Evolutionary conservation across 2,329 filamentous ascomycete genomes (phyloP), one percentile per base, ranked within the genome.

Genomic region (Capronia coronata): DNA sequence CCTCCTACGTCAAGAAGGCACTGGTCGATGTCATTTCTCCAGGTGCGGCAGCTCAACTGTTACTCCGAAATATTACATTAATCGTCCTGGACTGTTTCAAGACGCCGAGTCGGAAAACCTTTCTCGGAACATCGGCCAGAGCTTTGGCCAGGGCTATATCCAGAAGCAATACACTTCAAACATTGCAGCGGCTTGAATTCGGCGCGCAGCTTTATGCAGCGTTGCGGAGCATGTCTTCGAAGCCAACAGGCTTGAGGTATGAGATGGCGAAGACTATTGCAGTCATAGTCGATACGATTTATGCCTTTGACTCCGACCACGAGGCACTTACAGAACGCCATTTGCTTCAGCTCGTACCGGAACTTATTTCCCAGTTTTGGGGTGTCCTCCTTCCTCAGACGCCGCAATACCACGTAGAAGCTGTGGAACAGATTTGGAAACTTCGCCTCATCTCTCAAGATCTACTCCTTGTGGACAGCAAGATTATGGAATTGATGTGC

Each of bases 321-420:
- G 29, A 38, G 5, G 47, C 43, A 13, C 30, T 56, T 11, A 51
- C 52, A 25, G 46, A 54, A 43, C 64, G 69, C 45, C 66, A 71
- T 84, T 43, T 83, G 75, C 48, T 75, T 71, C 48, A 68, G 46
- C 69, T 94, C 7, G 78, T 91, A 3, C 75, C 80, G 16, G 75
- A 79, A 22, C 70, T 97, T 18, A 82, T 93, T 13, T 73, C 74
- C 1, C 78, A 83, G 48, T 76, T 91, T 0, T 98, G 93, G 93
- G 67, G 72, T 3, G 88, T 87, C 61, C 70, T 98, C 32, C 86
- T 88, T 0, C 83, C 87, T n/a, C 76, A 82, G 10, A 83, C 84
- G 55, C 89, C 90, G 0, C 95, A 95, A 63, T 94, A 91, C 59
- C 93, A 97, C 63, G 90, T 98, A 25, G 94, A 98, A 69, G 84